Evolutionary conservation across 805 yeast genomes (phyloP), one percentile per base, ranked within the genome.

Genomic region (Starmerella apicola): DNA sequence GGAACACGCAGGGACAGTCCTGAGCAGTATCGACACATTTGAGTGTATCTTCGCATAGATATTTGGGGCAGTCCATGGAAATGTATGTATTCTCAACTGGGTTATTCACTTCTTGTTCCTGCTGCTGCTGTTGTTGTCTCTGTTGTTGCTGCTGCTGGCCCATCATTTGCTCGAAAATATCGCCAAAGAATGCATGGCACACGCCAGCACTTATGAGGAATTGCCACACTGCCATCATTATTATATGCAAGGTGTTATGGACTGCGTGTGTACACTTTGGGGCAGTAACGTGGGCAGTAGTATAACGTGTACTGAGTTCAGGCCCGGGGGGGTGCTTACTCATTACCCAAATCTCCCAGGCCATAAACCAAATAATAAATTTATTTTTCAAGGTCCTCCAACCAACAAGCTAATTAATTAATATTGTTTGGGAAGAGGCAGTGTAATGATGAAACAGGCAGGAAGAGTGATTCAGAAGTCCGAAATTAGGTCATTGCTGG

Each of bases 1-100:
- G 91, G 55, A 74, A 88, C 2, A 83, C 84, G 57, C 98, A 91
- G 1, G 96, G 95, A 57, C 98, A 91, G 37, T 78, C 81, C 6
- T 67, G 50, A 0, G 83, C 74, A 1, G 60, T 52, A 2, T 68
- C 66, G 0, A 83, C 98, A 63, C 98, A 91, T 8, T 66, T 66
- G 30, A 76, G 65, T 0, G 96, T 83, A 50, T 78, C 94, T 3
- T 83, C 83, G 56, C 98, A 91, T 26, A 88, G 60, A 56, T 78
- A 88, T 5, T 64, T 63, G 8, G 61, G 59, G 55, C 98, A 91
- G 3, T 65, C 61, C 5, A 64, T 57, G 53, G 39, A 42, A 32
- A 39, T 38, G 40, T 48, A 53, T 4, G 49, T 41, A 27, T 42
- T 38, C 21, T 48, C 54, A 2, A 51, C 49, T 10, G 34, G 31